phyloP scores from a whole-genome alignment of 2,329 filamentous ascomycete genomes.

The Botrytis tulipae region DNA sequence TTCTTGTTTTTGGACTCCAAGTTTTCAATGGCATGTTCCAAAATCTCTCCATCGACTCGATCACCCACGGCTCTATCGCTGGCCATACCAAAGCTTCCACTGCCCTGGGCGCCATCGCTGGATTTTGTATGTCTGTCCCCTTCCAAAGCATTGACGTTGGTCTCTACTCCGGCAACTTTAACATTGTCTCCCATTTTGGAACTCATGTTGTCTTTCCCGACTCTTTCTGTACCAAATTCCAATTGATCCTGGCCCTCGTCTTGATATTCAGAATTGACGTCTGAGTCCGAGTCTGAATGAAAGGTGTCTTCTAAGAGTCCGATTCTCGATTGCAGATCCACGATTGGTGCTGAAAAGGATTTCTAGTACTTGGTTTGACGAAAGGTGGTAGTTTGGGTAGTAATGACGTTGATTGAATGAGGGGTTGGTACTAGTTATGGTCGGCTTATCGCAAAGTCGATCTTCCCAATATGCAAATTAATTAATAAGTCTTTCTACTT shows the following conservation, averaged over 20 bases:
- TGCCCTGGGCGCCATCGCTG: conserved; percentile 26
- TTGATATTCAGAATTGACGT: conserved; percentile 5
- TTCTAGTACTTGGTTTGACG: neutral
- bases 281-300: conserved; percentile 25
- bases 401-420: neutral
- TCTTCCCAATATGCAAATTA: neutral
- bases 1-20: conserved; percentile 53
- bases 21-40: conserved; percentile 48
- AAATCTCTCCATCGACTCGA: conserved; percentile 29
- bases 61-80: conserved; percentile 8
- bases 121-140: conserved; percentile 29
- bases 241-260: conserved; percentile 16
- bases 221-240: conserved; percentile 21
- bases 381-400: neutral
- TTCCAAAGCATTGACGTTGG: conserved; percentile 20
- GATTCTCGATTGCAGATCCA: conserved; percentile 14
- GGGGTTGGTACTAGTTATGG: neutral
- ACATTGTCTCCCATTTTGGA: neutral
- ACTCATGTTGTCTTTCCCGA: conserved; percentile 17
- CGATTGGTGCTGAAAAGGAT: neutral
- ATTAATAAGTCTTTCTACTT: conserved; percentile 37
- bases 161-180: conserved; percentile 29
- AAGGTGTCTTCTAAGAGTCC: conserved; percentile 37
- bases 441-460: neutral
- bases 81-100: conserved; percentile 25